Evolutionary conservation across 2,329 filamentous ascomycete species (phyloP), one percentile per base, ranked within the genome.

Genomic region (Myriosclerotinia duriaeana): DNA sequence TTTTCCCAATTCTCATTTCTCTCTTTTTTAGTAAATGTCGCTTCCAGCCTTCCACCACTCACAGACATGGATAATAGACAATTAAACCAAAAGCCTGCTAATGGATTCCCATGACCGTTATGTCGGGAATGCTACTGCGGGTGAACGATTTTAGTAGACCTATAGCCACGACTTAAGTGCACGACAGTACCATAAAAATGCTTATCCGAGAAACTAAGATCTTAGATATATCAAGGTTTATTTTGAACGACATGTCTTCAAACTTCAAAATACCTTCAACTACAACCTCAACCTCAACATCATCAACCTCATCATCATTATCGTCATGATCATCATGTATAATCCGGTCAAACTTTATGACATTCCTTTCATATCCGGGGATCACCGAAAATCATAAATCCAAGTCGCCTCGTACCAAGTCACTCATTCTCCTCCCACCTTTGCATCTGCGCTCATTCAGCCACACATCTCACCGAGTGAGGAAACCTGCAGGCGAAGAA

Each of bases 91-190:
- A 34, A 53, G 22, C 63, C 54, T 65, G 63, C 56, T 60, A 48
- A 65, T 60, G 54, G 54, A 65, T 65, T 65, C 63, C 63, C 63
- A 65, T 65, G 54, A 65, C 63, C 63, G 63, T 65, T 65, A 65
- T 60, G 46, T 60, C 54, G 63, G 63, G 63, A 65, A 54, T 60
- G 56, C 63, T 65, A 65, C 63, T 65, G 63, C 63, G 63, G 63
- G 63, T 65, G 54, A 60, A 65, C 63, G 46, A 65, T 65, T 65
- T 65, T 65, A 65, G 63, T 65, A 15, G 38, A 52, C 54, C 40
- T n/a, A 38, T 60, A 53, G 63, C 63, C 54, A 65, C 46, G 63
- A 65, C 63, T 40, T 53, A 60, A 44, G 56, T 60, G 63, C 63
- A 65, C 54, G 60, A 53, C 46, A 52, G 48, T 59, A 50, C 63